Evolutionary conservation across 768 basidiomycete genomes (phyloP).

Genomic region (Strobilomyces dryophilus): DNA sequence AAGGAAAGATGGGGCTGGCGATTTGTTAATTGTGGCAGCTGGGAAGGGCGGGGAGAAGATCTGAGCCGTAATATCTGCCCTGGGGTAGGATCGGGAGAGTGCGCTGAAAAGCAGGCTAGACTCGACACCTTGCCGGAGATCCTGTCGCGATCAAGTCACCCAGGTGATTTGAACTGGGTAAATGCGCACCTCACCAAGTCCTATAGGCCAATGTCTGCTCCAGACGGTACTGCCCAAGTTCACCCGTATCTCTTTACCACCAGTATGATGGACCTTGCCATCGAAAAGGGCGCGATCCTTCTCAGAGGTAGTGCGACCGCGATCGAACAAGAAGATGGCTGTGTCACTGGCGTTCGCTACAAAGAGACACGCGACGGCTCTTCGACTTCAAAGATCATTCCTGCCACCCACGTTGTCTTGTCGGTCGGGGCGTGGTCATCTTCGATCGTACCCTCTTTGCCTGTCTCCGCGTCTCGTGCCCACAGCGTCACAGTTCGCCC

Average conservation of each 20-base stretch:
- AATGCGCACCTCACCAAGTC: slow-evolving; percentile 53
- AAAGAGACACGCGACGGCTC: slow-evolving; percentile 19
- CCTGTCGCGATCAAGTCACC: slow-evolving; percentile 35
- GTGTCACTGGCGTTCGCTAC: slow-evolving; percentile 47
- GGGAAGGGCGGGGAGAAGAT: slow-evolving; percentile 60
- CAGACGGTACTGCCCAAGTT: slow-evolving; percentile 64
- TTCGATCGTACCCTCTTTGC: slow-evolving; percentile 48
- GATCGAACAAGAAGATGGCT: slow-evolving; percentile 40
- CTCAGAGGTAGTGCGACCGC: slow-evolving; percentile 43
- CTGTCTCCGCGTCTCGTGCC: slow-evolving; percentile 61
- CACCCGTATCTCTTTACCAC: slow-evolving; percentile 73
- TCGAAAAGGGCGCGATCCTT: slow-evolving; percentile 47
- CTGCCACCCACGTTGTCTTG: slow-evolving; percentile 68
- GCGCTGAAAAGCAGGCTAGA: slow-evolving; percentile 55
- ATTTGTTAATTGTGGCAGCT: slow-evolving; percentile 65
- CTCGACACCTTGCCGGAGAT: slow-evolving; percentile 22
- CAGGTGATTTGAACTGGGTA: slow-evolving; percentile 52
- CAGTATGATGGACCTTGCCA: slow-evolving; percentile 64
- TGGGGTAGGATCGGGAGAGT: slow-evolving; percentile 35
- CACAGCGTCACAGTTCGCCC: slow-evolving; percentile 70
- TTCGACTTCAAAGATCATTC: slow-evolving; percentile 30
- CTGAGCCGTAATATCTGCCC: slow-evolving; percentile 12
- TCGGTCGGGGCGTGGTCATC: slow-evolving; percentile 89
- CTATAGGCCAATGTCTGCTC: slow-evolving; percentile 54
- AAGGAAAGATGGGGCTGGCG: slow-evolving; percentile 80